A percentile compares a stretch with the other conserved stretches of the same genome.
These are phyloP conservation scores for Rauvolfia tetraphylla DNA, from an alignment of 257 asterid species.

Conservation along the genomic window DNA sequence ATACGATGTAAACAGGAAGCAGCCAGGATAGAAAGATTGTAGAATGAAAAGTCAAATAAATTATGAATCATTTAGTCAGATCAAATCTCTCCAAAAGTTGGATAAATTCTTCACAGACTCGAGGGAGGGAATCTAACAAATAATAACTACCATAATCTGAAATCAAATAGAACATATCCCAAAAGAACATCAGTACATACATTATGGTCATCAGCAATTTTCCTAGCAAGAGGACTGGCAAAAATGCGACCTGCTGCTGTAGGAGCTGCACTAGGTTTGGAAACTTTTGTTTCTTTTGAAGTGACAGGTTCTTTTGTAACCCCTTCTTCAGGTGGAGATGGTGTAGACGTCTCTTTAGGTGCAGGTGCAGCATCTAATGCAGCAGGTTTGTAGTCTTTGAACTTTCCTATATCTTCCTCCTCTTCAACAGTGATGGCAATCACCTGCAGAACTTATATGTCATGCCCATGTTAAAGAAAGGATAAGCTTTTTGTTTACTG, in stretches of 20 bases:
- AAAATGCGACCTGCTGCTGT: constrained; percentile 68
- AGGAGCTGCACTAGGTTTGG: constrained; percentile 55
- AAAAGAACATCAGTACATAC: constrained; percentile 34
- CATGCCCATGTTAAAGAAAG: not conserved
- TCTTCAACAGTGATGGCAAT: constrained; percentile 93
- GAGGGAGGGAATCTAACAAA: not conserved
- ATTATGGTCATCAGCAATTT: constrained; percentile 76
- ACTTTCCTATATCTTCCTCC: constrained; percentile 68
- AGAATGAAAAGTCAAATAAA: too few species aligned
- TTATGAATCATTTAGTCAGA: not conserved
- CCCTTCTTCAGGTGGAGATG: constrained; percentile 69
- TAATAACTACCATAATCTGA: not conserved
- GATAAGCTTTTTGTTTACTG: not conserved
- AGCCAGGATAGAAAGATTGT: not conserved
- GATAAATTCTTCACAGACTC: not conserved
- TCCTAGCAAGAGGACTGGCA: constrained; percentile 92
- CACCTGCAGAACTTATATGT: constrained; percentile 32
- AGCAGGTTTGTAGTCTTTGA: constrained; percentile 70
- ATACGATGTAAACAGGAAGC: constrained; percentile 3
- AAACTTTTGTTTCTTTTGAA: constrained; percentile 59
- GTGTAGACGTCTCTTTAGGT: constrained; percentile 53
- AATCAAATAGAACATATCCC: not conserved
- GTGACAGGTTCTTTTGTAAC: constrained; percentile 44
- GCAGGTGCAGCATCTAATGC: constrained; percentile 62
- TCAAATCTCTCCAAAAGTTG: not conserved